A percentile compares a stretch with the other conserved stretches of the same genome.
These are phyloP conservation scores for Colletotrichum karsti DNA, from an alignment of 2,329 filamentous ascomycete species.

Conservation along the genomic window DNA sequence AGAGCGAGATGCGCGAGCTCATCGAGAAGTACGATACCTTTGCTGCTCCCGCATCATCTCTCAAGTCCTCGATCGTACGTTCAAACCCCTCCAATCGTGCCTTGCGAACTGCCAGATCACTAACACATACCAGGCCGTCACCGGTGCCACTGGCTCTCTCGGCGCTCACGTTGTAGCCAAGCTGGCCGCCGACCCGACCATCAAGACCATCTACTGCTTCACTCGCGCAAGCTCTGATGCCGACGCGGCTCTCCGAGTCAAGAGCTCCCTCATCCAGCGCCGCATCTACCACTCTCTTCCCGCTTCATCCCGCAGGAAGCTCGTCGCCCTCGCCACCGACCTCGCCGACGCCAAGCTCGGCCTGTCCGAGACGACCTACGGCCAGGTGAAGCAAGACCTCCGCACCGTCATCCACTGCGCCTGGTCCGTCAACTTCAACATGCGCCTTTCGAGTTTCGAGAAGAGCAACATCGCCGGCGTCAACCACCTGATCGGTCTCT, in stretches of 20 bases:
- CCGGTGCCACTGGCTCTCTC: constrained; percentile 72
- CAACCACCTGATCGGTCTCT: constrained; percentile 50
- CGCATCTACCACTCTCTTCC: constrained; percentile 40
- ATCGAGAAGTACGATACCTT: constrained; percentile 34
- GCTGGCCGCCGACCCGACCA: constrained; percentile 64
- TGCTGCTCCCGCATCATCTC: neutral
- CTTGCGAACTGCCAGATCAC: neutral
- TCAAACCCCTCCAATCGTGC: neutral
- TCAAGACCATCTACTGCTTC: constrained; percentile 61
- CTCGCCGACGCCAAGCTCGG: constrained; percentile 50
- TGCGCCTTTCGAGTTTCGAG: constrained; percentile 59
- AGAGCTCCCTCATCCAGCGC: constrained; percentile 37
- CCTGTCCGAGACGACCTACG: constrained; percentile 37
- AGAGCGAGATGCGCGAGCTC: constrained; percentile 38
- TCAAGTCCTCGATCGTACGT: constrained; percentile 2
- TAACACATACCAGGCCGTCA: constrained; percentile 52
- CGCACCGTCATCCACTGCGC: constrained; percentile 58
- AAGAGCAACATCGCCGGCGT: constrained; percentile 53
- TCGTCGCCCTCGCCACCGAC: constrained; percentile 42
- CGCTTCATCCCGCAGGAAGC: constrained; percentile 23
- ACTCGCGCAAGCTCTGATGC: constrained; percentile 49
- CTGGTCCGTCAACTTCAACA: constrained; percentile 67
- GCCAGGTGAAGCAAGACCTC: constrained; percentile 39
- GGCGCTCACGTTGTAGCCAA: constrained; percentile 68
- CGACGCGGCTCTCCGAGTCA: constrained; percentile 33